Conservation (phyloP, 1,284 basidiomycete species). For the Coniophora puteana region DNA sequence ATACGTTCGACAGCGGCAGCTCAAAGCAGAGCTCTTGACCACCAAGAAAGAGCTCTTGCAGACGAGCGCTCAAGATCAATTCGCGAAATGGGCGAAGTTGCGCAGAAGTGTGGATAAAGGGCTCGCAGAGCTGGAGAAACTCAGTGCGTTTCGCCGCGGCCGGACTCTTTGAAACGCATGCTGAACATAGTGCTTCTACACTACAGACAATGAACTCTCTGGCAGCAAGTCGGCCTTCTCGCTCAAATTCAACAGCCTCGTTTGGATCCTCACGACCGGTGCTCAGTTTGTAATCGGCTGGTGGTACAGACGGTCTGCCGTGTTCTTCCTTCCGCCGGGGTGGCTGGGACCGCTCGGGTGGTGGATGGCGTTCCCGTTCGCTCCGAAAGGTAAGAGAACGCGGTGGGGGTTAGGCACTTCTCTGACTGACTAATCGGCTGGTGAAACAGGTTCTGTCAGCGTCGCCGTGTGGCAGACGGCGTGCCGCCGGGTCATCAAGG, state of each 20-base stretch:
- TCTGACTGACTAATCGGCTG: constrained; percentile 1
- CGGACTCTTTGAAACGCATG: not conserved
- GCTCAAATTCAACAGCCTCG: constrained; percentile 64
- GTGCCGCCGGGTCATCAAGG: constrained; percentile 73
- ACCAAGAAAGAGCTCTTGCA: constrained; percentile 84
- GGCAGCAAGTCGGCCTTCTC: constrained; percentile 67
- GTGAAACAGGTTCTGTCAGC: constrained; percentile 83
- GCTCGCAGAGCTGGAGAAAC: constrained; percentile 88
- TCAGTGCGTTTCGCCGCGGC: constrained; percentile 58
- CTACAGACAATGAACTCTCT: constrained; percentile 73
- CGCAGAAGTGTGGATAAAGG: constrained; percentile 90
- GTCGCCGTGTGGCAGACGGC: constrained; percentile 91
- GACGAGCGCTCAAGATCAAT: constrained; percentile 96
- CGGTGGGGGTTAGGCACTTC: not conserved
- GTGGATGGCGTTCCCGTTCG: constrained; percentile 82
- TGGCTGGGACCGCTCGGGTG: constrained; percentile 86
- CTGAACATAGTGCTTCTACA: not conserved
- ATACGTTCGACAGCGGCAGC: constrained; percentile 53
- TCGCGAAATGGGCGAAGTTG: constrained; percentile 98
- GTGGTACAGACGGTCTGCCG: constrained; percentile 86
- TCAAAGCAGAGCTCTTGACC: constrained; percentile 75
- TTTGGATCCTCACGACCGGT: constrained; percentile 86
- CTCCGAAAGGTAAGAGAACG: constrained; percentile 57
- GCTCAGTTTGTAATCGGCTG: constrained; percentile 80
- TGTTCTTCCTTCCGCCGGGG: constrained; percentile 85